Conservation (phyloP, 345 rosid genomes). For the Aethionema arabicum region DNA sequence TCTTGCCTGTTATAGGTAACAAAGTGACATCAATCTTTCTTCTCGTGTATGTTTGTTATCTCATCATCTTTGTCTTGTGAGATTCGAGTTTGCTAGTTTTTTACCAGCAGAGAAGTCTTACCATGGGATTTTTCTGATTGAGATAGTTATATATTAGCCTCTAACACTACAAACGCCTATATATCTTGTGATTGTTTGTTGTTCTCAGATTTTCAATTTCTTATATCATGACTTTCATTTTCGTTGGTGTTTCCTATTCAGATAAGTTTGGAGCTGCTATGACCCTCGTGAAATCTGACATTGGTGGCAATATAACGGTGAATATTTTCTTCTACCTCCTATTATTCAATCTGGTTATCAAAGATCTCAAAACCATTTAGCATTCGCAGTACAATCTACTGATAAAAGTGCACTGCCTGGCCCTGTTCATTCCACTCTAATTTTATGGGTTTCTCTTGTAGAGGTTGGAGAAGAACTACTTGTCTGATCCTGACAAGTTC, state of each 20-base stretch:
- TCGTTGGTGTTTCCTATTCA: slow-evolving; percentile 33
- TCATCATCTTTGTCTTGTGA: slow-evolving; percentile 1
- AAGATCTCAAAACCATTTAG: slow-evolving; percentile 12
- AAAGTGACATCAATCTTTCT: not conserved
- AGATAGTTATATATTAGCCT: too few relatives aligned
- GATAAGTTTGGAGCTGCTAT: slow-evolving; percentile 95
- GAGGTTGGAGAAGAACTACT: slow-evolving; percentile 87
- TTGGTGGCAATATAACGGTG: slow-evolving; percentile 89
- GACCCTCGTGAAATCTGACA: slow-evolving; percentile 83
- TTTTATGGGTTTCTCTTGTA: slow-evolving; percentile 31
- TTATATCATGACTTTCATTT: not conserved
- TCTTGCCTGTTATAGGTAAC: slow-evolving; percentile 80
- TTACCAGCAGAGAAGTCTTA: not conserved
- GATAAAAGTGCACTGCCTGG: not conserved
- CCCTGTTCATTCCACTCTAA: not conserved
- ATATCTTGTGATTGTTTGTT: not conserved
- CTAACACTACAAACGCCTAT: too few relatives aligned
- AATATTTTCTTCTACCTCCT: slow-evolving; percentile 20
- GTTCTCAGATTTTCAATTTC: not conserved
- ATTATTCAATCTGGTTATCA: not conserved
- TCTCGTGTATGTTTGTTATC: not conserved
- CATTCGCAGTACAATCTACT: too few relatives aligned
- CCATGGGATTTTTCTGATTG: too few relatives aligned
- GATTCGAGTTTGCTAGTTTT: not conserved
- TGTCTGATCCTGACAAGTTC: slow-evolving; percentile 59